phyloP scores from a whole-genome alignment of 345 rosid species.

The Sonneratia alba region DNA sequence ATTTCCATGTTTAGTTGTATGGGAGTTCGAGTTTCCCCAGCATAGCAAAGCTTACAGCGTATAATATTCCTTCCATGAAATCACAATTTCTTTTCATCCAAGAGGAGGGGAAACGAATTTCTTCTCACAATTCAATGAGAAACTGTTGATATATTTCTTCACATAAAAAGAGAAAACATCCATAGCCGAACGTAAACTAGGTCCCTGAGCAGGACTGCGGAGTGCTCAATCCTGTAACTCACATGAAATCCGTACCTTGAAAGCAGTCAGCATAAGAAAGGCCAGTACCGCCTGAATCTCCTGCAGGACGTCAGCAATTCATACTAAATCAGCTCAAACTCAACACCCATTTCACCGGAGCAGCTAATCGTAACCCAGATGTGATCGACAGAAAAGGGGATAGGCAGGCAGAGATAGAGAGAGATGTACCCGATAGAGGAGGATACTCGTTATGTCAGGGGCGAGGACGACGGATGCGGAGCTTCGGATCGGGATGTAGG shows the following conservation, averaged over 20 bases:
- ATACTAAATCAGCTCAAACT: not conserved
- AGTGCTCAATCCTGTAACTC: not conserved
- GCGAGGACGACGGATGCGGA: slow-evolving; percentile 37
- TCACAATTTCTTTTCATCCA: not conserved
- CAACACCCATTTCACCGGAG: not conserved
- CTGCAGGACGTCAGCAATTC: slow-evolving; percentile 22
- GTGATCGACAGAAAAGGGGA: not conserved
- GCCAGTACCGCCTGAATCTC: slow-evolving; percentile 81
- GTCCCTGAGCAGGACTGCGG: not conserved
- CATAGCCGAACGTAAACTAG: no score
- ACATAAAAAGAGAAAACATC: not conserved
- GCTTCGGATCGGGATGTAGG: slow-evolving; percentile 57
- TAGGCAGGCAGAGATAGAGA: not conserved
- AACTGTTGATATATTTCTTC: not conserved
- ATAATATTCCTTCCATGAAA: no score
- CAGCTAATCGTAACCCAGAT: not conserved
- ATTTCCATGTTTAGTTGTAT: no score
- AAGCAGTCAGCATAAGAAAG: slow-evolving; percentile 35
- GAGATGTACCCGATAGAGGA: slow-evolving; percentile 37
- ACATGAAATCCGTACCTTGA: slow-evolving; percentile 36
- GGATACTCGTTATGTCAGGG: slow-evolving; percentile 30
- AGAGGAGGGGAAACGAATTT: no score
- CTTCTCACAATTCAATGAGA: not conserved
- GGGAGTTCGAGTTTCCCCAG: no score
- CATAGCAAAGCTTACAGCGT: no score